Evolutionary conservation across 805 yeast genomes (phyloP).

Genomic region (Schwanniomyces sp.): DNA sequence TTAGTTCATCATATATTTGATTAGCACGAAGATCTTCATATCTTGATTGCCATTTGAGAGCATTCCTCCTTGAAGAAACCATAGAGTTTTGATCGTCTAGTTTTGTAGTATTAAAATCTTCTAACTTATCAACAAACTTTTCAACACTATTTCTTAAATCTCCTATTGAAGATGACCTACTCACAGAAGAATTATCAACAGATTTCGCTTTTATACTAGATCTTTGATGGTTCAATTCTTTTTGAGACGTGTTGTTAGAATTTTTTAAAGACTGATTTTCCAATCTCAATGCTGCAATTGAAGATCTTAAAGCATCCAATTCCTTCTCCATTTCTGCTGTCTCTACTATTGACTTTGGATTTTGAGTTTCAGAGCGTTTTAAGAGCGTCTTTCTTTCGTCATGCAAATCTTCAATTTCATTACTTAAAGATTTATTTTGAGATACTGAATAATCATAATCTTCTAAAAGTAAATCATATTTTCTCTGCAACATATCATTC

Average conservation of each 20-base stretch:
- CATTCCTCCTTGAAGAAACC: constrained; percentile 22
- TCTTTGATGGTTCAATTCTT: constrained; percentile 1
- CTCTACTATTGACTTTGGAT: not conserved
- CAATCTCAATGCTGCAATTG: constrained; percentile 33
- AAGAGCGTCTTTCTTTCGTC: constrained; percentile 11
- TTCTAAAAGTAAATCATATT: constrained; percentile 18
- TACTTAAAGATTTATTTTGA: constrained; percentile 19
- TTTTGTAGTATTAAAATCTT: constrained; percentile 17
- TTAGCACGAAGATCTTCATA: constrained; percentile 49
- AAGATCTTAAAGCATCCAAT: constrained; percentile 26
- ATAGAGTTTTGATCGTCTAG: constrained; percentile 7
- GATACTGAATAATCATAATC: constrained; percentile 19
- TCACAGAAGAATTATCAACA: not conserved
- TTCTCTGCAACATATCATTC: constrained; percentile 12
- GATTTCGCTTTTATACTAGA: constrained; percentile 2
- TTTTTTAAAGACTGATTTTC: constrained; percentile 39
- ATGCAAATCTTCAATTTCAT: constrained; percentile 18
- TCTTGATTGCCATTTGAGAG: constrained; percentile 50
- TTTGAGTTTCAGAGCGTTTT: not conserved
- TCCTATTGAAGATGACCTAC: not conserved
- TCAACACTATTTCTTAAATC: constrained; percentile 13
- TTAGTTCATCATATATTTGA: constrained; percentile 19
- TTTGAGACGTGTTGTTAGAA: constrained; percentile 8
- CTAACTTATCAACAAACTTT: constrained; percentile 24
- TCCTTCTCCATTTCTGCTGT: constrained; percentile 17